Base-by-base conservation (phyloP, 2,329 filamentous ascomycete genomes). In the Aspergillus sp. region DNA sequence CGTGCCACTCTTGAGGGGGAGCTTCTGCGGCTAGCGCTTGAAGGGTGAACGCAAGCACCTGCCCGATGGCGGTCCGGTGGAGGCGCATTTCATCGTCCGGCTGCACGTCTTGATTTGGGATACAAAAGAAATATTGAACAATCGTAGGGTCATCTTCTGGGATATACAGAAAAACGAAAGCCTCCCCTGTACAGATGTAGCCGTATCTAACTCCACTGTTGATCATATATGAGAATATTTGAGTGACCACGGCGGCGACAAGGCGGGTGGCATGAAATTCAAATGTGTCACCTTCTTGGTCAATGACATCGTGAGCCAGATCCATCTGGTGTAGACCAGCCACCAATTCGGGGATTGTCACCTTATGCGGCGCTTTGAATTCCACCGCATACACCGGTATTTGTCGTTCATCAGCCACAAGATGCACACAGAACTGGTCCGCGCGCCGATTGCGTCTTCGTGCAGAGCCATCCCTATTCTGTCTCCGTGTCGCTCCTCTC, bases 11-110 rank as follows among this genome's bases (percentile, higher is more conserved):
- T 61, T 66, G 47, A 61, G 64, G 52, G 12, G 57, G 56, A 61
- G 59, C 36, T 42, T 64, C 63, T 18, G 59, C 62, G 58, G 63
- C 54, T 9, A 76, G 62, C 22, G 71, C 67, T 53, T 69, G 51
- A 22, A 76, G 64, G 39, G 65, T 71, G 57, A 77, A 77, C 3
- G 69, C 65, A 54, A 73, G 64, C 22, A 75, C 56, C 58, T 75
- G 69, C 11, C 65, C 67, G 4, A 76, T 63, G 1, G 72, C 71
- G 12, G 72, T 77, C 31, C 63, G 67, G 63, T 73, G 65, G 32
- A 75, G 64, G 22, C 65, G 53, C 39, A 49, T 58, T 22, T 66
- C 47, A 55, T 72, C 65, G 22, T 61, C 60, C 39, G 42, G 51
- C 58, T 64, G n/a, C 26, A 72, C 63, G 26, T 72, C 70, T 52